These are phyloP conservation scores for Ophiostoma triangulosporum DNA, from an alignment of 2,329 filamentous ascomycete species.

Conservation along the genomic window DNA sequence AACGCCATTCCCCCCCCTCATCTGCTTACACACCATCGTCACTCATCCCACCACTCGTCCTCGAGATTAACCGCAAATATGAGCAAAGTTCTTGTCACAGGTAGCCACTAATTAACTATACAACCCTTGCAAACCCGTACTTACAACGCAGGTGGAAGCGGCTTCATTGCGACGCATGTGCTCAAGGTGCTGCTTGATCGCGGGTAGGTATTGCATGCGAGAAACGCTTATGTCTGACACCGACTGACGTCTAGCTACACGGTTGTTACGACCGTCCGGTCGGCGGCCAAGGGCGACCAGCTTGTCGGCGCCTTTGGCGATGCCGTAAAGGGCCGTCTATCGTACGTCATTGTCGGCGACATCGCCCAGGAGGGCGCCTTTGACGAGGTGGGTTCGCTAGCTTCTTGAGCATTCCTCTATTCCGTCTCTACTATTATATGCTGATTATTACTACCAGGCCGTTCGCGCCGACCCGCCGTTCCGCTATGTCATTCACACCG, in stretches of 20 bases:
- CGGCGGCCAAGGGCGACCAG: conserved; percentile 1
- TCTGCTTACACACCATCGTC: not conserved
- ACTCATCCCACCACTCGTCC: not conserved
- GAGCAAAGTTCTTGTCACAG: conserved; percentile 35
- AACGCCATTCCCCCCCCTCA: not conserved
- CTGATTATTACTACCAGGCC: not conserved
- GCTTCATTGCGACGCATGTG: conserved; percentile 41
- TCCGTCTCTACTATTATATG: no score
- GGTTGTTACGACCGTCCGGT: conserved; percentile 3
- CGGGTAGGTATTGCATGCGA: conserved; percentile 11
- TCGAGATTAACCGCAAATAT: conserved; percentile 17
- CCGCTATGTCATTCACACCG: conserved; percentile 2
- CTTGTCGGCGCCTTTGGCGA: not conserved
- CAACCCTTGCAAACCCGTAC: no score
- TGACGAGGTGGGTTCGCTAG: not conserved
- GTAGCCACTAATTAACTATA: no score
- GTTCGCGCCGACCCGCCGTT: not conserved
- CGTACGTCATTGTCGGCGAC: not conserved
- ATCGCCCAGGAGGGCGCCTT: conserved; percentile 2
- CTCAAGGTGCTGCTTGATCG: conserved; percentile 38
- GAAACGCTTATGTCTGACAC: no score
- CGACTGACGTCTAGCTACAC: not conserved
- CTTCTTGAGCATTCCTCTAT: no score
- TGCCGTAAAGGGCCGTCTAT: not conserved
- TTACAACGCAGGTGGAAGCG: conserved; percentile 29